Evolutionary conservation across 78 protist genomes (phyloP).

Genomic region (Polysphondylium violaceum): DNA sequence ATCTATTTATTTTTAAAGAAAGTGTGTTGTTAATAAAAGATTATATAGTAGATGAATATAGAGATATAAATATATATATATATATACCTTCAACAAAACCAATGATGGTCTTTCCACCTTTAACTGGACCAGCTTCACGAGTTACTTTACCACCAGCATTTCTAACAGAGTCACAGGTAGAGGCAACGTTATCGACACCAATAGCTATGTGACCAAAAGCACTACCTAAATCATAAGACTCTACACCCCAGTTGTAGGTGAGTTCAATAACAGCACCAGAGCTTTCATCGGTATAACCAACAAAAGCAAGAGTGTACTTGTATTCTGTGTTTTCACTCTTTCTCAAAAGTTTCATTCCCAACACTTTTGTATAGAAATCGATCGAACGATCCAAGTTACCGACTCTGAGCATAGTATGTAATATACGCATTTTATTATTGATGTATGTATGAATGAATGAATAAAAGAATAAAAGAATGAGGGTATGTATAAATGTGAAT

Average conservation of each 20-base stretch:
- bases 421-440: no score
- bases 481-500: no score
- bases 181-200: constrained; percentile 30
- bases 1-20: no score
- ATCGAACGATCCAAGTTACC: constrained; percentile 60
- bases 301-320: constrained; percentile 46
- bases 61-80: no score
- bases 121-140: constrained; percentile 73
- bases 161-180: constrained; percentile 14
- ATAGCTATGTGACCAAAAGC: constrained; percentile 80
- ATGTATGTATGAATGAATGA: no score
- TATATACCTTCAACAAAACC: constrained; percentile 75
- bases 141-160: constrained; percentile 48
- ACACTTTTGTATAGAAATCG: constrained; percentile 42
- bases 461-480: no score
- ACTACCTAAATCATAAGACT: constrained; percentile 32
- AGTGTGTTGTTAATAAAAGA: no score
- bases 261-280: constrained; percentile 41
- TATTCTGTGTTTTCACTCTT: constrained; percentile 37
- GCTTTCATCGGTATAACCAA: constrained; percentile 14
- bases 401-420: constrained; percentile 55
- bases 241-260: constrained; percentile 66
- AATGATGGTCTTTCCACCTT: constrained; percentile 70
- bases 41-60: no score
- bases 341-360: constrained; percentile 72